Conservation (phyloP, 2,329 filamentous ascomycete species). For the Talaromyces rugulosus region DNA sequence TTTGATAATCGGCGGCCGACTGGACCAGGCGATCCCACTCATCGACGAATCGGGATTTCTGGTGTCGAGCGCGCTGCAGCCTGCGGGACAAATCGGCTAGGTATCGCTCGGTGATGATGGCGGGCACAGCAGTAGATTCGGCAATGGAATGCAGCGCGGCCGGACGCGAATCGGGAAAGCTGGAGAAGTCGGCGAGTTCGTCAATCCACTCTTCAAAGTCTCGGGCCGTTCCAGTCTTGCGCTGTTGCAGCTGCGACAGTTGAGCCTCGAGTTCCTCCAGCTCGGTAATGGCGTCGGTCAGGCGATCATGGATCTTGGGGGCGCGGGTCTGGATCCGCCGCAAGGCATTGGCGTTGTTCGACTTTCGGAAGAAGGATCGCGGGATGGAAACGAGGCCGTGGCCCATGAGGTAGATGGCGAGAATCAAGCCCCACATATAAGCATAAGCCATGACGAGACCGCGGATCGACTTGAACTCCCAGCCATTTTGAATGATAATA, state of each 20-base stretch:
- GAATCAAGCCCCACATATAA: slow-evolving; percentile 85
- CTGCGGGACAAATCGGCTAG: slow-evolving; percentile 83
- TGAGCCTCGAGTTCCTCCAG: slow-evolving; percentile 79
- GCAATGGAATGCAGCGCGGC: slow-evolving; percentile 31
- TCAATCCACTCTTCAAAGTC: slow-evolving; percentile 94
- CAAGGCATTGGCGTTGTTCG: slow-evolving; percentile 69
- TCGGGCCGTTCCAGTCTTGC: slow-evolving; percentile 72
- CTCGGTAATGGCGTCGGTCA: slow-evolving; percentile 76
- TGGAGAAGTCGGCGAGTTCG: slow-evolving; percentile 75
- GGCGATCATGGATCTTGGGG: slow-evolving; percentile 76
- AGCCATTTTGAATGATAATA: slow-evolving; percentile 72
- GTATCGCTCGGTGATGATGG: slow-evolving; percentile 88
- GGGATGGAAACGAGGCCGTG: slow-evolving; percentile 93
- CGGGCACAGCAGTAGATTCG: slow-evolving; percentile 56
- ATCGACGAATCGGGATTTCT: slow-evolving; percentile 73
- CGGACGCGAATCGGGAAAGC: slow-evolving; percentile 58
- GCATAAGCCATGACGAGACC: slow-evolving; percentile 85
- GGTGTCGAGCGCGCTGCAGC: slow-evolving; percentile 75
- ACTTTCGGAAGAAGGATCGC: slow-evolving; percentile 71
- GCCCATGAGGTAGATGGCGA: slow-evolving; percentile 97
- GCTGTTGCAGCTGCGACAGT: slow-evolving; percentile 70
- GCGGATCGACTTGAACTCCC: slow-evolving; percentile 70
- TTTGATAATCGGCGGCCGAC: slow-evolving; percentile 70
- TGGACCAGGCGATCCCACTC: slow-evolving; percentile 80
- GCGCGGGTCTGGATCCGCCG: slow-evolving; percentile 73